Evolutionary conservation across 345 rosid species (phyloP).

Genomic region (Cardamine chenopodiifolia): DNA sequence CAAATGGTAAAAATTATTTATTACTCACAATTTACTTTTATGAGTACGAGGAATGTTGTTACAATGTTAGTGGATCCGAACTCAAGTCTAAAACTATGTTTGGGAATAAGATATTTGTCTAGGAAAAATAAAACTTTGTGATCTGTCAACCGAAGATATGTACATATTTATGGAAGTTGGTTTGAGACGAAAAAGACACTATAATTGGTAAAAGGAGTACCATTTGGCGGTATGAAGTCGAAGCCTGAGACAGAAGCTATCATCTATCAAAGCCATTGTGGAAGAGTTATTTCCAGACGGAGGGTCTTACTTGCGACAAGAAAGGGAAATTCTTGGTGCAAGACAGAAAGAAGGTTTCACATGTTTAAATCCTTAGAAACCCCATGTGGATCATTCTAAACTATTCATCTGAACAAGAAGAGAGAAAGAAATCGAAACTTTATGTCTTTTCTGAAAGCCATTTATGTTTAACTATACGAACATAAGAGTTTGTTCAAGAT

Average conservation of each 20-base stretch:
- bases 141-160: neutral
- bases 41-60: neutral
- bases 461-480: too few species aligned
- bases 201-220: neutral
- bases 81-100: neutral
- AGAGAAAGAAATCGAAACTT: too few species aligned
- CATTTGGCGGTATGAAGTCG: neutral
- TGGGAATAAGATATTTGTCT: neutral
- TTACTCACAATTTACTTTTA: neutral
- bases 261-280: neutral
- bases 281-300: neutral
- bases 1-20: slow-evolving; percentile 3
- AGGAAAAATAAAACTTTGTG: neutral
- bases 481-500: too few species aligned
- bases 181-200: neutral
- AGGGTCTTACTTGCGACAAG: neutral
- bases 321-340: neutral
- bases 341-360: neutral
- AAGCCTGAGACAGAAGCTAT: neutral
- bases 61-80: neutral
- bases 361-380: neutral
- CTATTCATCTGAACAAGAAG: too few species aligned
- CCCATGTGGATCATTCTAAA: too few species aligned
- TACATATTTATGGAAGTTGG: neutral
- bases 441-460: too few species aligned